Base-by-base conservation (phyloP, 371 early-diverging fungal genomes). In the Syncephalastrum monosporum region DNA sequence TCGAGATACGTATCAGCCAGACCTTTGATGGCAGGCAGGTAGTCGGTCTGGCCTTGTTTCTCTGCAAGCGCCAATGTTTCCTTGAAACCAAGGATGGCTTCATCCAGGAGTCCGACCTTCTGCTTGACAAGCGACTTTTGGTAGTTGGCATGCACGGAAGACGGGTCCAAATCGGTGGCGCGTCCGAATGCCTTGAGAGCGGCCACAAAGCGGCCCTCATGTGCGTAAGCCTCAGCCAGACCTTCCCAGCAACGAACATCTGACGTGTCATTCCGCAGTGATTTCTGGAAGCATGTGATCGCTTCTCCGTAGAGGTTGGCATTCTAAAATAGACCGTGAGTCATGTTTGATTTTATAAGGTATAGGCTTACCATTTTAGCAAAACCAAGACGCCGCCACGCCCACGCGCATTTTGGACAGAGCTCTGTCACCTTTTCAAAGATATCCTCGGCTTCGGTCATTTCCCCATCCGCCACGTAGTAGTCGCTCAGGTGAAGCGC, bases 171-270 rank as follows among this genome's bases (percentile, higher is more conserved):
- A 14, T 90, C 88, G 5, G 77, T 74, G 5, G 88, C 89, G 23
- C 91, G 82, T 12, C 68, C 79, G 59, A 92, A 90, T 0, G 94
- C 96, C 57, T 88, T 92, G 52, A 83, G 66, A 0, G 93, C 85
- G 0, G 97, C 92, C 42, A 85, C 82, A 67, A 84, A 90, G 24
- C 95, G 88, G 4, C 97, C 97, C 55, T 90, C 90, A 23, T 79
- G 75, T n/a, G 81, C 66, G 63, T 97, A 97, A 0, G 91, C 85
- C 60, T 94, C 93, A 10, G 88, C 94, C 24, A 97, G 77, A 4
- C 92, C 94, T 63, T 90, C 88, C 96, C 96, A 97, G 42, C 85
- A 85, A 23, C 69, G 63, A 0, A 79, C 59, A 63, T 91, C 84
- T 13, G 81, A 76, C 19, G 86, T 71, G 55, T 91, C 87, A 1